Conservation (phyloP, 2,329 filamentous ascomycete genomes). For the Coniochaeta sp. region DNA sequence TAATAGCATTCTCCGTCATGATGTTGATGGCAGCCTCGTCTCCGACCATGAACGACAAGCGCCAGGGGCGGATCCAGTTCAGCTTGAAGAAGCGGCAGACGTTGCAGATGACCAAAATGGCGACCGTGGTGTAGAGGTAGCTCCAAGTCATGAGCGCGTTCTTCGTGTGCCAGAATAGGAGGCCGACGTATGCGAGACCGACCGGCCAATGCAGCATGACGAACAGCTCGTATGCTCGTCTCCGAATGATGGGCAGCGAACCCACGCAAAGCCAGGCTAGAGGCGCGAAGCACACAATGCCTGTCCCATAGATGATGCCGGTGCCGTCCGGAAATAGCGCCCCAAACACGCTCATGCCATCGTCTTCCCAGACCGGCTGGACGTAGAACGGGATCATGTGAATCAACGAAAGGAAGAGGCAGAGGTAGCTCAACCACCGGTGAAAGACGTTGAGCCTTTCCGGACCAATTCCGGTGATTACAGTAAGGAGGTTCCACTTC, state of each 20-base stretch:
- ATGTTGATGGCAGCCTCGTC: slow-evolving; percentile 87
- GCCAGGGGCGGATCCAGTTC: slow-evolving; percentile 81
- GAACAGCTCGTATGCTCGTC: slow-evolving; percentile 79
- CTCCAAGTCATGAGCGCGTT: slow-evolving; percentile 87
- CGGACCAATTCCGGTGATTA: slow-evolving; percentile 84
- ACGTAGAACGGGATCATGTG: slow-evolving; percentile 88
- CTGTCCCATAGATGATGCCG: slow-evolving; percentile 76
- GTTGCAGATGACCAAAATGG: slow-evolving; percentile 73
- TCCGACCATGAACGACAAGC: slow-evolving; percentile 75
- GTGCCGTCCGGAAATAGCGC: slow-evolving; percentile 58
- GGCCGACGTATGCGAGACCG: slow-evolving; percentile 69
- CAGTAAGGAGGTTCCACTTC: slow-evolving; percentile 80
- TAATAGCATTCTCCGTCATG: slow-evolving; percentile 89
- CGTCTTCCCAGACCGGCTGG: slow-evolving; percentile 78
- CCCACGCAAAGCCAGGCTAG: slow-evolving; percentile 77
- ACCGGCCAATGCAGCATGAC: slow-evolving; percentile 76
- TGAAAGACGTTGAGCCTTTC: slow-evolving; percentile 90
- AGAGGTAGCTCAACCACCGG: slow-evolving; percentile 84
- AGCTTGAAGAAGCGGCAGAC: slow-evolving; percentile 71
- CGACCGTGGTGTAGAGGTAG: slow-evolving; percentile 77
- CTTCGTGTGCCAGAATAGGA: slow-evolving; percentile 94
- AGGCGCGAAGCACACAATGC: slow-evolving; percentile 74
- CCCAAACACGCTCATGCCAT: slow-evolving; percentile 63
- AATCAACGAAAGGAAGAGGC: slow-evolving; percentile 74
- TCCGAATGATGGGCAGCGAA: slow-evolving; percentile 71